Conservation (phyloP, 345 rosid species). For the Pistacia atlantica region DNA sequence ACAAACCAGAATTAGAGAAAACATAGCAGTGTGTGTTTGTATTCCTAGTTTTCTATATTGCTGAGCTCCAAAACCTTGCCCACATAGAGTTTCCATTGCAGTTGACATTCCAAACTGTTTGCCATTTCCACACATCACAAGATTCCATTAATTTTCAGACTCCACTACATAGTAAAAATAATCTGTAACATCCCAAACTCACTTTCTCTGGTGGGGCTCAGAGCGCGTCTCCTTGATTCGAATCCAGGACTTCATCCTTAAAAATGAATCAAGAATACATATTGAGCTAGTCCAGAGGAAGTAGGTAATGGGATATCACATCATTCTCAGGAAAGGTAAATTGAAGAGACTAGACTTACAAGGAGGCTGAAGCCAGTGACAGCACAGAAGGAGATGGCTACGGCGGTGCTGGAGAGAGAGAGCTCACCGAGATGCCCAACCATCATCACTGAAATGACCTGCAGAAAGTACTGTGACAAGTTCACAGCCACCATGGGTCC, state of each 20-base stretch:
- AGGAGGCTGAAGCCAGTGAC: slow-evolving; percentile 81
- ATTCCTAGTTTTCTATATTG: slow-evolving; percentile 58
- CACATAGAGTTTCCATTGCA: slow-evolving; percentile 79
- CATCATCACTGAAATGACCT: slow-evolving; percentile 69
- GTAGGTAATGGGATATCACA: too few species aligned
- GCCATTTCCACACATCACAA: not conserved
- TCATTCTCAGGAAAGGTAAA: not conserved
- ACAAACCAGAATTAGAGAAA: slow-evolving; percentile 43
- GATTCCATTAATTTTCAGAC: not conserved
- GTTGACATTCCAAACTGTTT: slow-evolving; percentile 72
- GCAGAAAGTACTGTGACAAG: slow-evolving; percentile 53
- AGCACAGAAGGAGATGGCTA: slow-evolving; percentile 62
- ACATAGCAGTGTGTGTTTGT: slow-evolving; percentile 57
- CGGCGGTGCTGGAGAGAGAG: slow-evolving; percentile 72
- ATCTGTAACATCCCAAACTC: too few species aligned
- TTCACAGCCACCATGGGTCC: slow-evolving; percentile 73
- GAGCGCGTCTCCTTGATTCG: too few species aligned
- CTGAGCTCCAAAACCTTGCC: slow-evolving; percentile 75
- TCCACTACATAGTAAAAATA: too few species aligned
- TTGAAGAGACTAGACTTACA: slow-evolving; percentile 38
- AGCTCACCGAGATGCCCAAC: slow-evolving; percentile 86
- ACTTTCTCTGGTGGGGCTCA: too few species aligned
- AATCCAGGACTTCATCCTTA: too few species aligned
- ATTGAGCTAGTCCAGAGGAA: too few species aligned
- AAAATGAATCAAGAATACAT: too few species aligned